phyloP scores from a whole-genome alignment of 306 rosid genomes.

The Lathyrus sativus region DNA sequence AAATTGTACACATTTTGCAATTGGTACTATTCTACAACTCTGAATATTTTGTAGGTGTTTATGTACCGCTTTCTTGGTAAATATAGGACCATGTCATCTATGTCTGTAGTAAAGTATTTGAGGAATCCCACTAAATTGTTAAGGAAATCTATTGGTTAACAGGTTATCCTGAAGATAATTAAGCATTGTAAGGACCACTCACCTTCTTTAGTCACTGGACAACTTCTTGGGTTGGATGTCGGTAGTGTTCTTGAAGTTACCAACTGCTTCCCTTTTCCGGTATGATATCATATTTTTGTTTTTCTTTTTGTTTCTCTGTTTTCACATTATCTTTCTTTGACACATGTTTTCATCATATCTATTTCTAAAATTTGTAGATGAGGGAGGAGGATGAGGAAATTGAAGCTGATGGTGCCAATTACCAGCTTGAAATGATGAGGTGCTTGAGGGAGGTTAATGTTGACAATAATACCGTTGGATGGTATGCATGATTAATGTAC shows the following conservation, averaged over 20 bases:
- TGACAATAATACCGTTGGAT: conserved; percentile 96
- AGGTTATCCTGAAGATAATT: conserved; percentile 93
- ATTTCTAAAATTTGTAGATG: conserved; percentile 50
- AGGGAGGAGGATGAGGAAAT: conserved; percentile 96
- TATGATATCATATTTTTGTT: conserved; percentile 34
- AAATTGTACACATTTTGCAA: neutral
- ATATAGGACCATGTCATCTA: neutral
- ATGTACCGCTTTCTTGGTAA: neutral
- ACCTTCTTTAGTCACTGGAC: conserved; percentile 91
- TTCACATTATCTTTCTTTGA: neutral
- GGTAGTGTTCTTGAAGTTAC: conserved; percentile 99
- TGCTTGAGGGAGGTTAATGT: conserved; percentile 98
- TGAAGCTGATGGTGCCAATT: conserved; percentile 98
- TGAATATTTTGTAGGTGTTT: neutral
- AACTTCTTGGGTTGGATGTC: conserved; percentile 96
- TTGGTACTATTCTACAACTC: neutral
- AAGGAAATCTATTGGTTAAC: conserved; percentile 23
- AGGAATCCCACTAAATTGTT: neutral
- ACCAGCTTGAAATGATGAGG: conserved; percentile 99
- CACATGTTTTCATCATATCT: conserved; percentile 1
- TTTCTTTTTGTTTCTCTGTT: conserved; percentile 8
- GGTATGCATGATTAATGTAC: conserved; percentile 52
- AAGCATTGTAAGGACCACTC: conserved; percentile 98
- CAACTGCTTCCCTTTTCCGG: conserved; percentile 97
- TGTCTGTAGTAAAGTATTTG: conserved; percentile 9